phyloP scores from a whole-genome alignment of 257 asterid genomes.

The Solanum pinnatisectum region DNA sequence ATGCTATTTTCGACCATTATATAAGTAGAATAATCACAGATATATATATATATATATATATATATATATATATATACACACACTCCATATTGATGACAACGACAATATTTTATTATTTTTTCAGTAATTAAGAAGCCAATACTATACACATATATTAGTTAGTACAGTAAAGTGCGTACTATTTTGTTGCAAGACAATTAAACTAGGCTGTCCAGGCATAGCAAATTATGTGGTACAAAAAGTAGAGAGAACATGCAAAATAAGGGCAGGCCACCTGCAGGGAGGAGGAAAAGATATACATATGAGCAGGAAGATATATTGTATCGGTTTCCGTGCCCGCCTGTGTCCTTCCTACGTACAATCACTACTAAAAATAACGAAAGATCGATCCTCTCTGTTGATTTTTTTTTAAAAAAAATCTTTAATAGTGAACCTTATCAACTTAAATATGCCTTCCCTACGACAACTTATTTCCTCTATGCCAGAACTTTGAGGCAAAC shows the following conservation, averaged over 20 bases:
- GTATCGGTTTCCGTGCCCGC: neutral
- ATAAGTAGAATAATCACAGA: neutral
- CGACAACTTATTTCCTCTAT: too few relatives aligned
- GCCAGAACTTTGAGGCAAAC: too few relatives aligned
- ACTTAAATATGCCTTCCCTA: neutral
- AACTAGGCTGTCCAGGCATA: neutral
- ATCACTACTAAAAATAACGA: neutral
- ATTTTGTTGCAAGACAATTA: neutral
- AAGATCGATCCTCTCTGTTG: neutral
- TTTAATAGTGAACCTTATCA: neutral
- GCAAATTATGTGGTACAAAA: neutral
- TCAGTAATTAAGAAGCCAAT: neutral
- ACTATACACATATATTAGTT: too few relatives aligned
- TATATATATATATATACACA: too few relatives aligned
- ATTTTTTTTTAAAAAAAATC: too few relatives aligned
- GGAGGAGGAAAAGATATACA: neutral
- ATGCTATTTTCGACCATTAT: neutral
- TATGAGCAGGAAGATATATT: neutral
- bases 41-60: too few relatives aligned
- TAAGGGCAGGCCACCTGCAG: too few relatives aligned
- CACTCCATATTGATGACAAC: neutral
- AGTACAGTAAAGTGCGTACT: neutral
- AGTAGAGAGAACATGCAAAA: neutral
- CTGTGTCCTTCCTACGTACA: neutral
- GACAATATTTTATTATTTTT: too few relatives aligned